A percentile compares a stretch with the other conserved stretches of the same genome.
Conservation (phyloP, 495 filamentous ascomycete genomes). For the Penicillium antarcticum region DNA sequence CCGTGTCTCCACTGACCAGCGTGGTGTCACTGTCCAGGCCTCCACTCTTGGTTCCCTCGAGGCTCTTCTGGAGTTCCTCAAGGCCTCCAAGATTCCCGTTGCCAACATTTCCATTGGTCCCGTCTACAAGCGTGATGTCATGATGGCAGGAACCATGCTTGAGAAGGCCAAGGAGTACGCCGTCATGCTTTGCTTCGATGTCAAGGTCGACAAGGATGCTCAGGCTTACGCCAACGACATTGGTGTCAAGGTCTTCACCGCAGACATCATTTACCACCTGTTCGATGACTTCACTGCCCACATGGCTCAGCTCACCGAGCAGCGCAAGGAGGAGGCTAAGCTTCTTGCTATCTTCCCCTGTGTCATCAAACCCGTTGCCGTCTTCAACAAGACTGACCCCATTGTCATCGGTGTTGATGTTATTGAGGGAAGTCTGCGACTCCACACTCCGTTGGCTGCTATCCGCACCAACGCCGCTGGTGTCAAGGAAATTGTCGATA, state of each 20-base stretch:
- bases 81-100: constrained; percentile 91
- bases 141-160: constrained; percentile 93
- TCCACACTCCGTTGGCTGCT: constrained; percentile 85
- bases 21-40: constrained; percentile 95
- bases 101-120: constrained; percentile 97
- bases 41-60: constrained; percentile 97
- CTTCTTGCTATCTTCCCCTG: constrained; percentile 96
- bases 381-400: constrained; percentile 98
- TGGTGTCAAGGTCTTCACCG: constrained; percentile 97
- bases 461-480: constrained; percentile 75
- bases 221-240: constrained; percentile 86
- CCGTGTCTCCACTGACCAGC: constrained; percentile 83
- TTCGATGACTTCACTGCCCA: constrained; percentile 96
- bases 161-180: constrained; percentile 95
- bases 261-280: constrained; percentile 98
- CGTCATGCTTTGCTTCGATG: constrained; percentile 99
- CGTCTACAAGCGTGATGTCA: constrained; percentile 97
- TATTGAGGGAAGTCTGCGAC: constrained; percentile 75
- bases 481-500: constrained; percentile 72
- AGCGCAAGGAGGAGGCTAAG: constrained; percentile 95
- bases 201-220: constrained; percentile 98
- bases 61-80: constrained; percentile 93
- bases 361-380: constrained; percentile 79
- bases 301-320: constrained; percentile 78
- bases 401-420: constrained; percentile 97